Evolutionary conservation across 805 yeast species (phyloP).

Genomic region (Kurtzmaniella cleridarum): DNA sequence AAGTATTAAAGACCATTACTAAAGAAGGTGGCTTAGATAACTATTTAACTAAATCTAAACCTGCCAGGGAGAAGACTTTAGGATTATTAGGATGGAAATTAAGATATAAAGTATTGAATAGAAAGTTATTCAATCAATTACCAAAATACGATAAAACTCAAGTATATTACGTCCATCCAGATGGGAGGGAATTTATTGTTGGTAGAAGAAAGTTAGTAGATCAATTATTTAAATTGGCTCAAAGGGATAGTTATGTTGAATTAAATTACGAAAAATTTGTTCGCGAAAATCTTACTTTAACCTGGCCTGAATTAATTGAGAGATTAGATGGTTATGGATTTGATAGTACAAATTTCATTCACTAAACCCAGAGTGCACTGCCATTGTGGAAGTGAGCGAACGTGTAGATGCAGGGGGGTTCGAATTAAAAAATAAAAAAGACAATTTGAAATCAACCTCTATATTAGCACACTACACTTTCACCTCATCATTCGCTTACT

Average conservation of each 20-base stretch:
- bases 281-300: constrained; percentile 35
- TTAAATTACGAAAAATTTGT: constrained; percentile 46
- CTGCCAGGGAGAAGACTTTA: constrained; percentile 86
- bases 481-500: too few relatives aligned
- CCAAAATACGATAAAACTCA: constrained; percentile 33
- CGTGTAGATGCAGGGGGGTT: too few relatives aligned
- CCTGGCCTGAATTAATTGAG: constrained; percentile 44
- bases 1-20: constrained; percentile 79
- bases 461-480: too few relatives aligned
- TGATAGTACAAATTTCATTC: constrained; percentile 30
- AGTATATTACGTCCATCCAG: constrained; percentile 47
- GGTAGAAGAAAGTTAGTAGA: constrained; percentile 63
- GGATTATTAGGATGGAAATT: constrained; percentile 92
- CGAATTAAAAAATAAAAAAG: too few relatives aligned
- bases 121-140: constrained; percentile 34
- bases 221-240: constrained; percentile 47
- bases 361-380: too few relatives aligned
- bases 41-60: constrained; percentile 77
- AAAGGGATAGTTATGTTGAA: constrained; percentile 37
- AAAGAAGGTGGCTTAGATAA: constrained; percentile 95
- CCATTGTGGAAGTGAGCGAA: too few relatives aligned
- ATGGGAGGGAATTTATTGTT: constrained; percentile 45
- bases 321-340: constrained; percentile 41
- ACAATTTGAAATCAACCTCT: too few relatives aligned
- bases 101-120: constrained; percentile 64